Base-by-base conservation (phyloP, 2,329 filamentous ascomycete species). In the Aspergillus flavus region DNA sequence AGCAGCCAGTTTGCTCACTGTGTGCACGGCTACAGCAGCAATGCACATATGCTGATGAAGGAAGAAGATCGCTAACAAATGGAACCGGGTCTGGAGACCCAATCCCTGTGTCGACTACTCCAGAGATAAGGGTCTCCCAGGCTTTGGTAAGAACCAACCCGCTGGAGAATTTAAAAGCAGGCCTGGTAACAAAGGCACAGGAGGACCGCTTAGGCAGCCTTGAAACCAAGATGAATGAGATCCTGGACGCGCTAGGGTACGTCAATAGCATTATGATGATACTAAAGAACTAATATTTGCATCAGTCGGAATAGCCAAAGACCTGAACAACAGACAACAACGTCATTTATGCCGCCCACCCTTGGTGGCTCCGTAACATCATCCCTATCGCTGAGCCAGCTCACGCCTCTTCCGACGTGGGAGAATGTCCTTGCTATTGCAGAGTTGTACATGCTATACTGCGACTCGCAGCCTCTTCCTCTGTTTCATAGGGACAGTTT, bases 381-480 rank as follows among this genome's bases (percentile, higher is more conserved):
- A 9, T 61, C 64, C 52, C 28, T 55, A 34, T 39, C 65, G 61
- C 21, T 63, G 62, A 67, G 63, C 39, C 65, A 69, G 58, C 62
- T 61, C 9, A 74, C 72, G 26, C 68, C 73, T 2, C 66, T 81
- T 39, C 80, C 80, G 21, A 65, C 77, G 3, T 78, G 74, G 74
- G 76, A 80, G 34, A 72, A 77, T 28, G 74, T 82, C 6, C 61
- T 75, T 10, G 70, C 71, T 6, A 70, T 81, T 16, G 80, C 78
- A 14, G 74, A 80, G 53, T 68, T 79, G 2, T 86, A 85, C 66
- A 66, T 84, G 4, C 68, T 75, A 5, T 85, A 82, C 65, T 83
- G 82, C 60, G 81, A 85, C 58, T 81, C 78, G 28, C 84, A 86
- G 57, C 83, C 83, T 6, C 72, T 86, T 26, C 78, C 79, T 19